These are phyloP conservation scores for Phytophthora litchii DNA, from an alignment of 352 stramenopile genomes.

Conservation along the genomic window DNA sequence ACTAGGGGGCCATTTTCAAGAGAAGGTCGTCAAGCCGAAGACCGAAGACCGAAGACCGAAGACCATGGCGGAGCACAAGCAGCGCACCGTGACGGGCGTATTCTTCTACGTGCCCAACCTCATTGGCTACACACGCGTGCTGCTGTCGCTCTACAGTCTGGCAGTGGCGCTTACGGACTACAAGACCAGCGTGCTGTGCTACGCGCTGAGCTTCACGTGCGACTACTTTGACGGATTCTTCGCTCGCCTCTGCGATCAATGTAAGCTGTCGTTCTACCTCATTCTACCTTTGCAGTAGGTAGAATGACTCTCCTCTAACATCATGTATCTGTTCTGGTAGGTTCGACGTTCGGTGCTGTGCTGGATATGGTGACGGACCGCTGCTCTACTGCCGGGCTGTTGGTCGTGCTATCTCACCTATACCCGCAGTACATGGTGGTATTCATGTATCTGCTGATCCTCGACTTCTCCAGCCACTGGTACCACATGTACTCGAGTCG, in stretches of 20 bases:
- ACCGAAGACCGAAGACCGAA: neutral
- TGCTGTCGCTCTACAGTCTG: constrained; percentile 88
- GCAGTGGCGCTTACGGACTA: constrained; percentile 77
- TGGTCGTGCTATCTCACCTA: constrained; percentile 94
- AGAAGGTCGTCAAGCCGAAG: too few species aligned
- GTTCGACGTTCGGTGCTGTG: constrained; percentile 94
- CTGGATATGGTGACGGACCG: constrained; percentile 99
- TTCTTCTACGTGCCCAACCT: constrained; percentile 97
- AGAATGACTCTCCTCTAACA: neutral
- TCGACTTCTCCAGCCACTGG: constrained; percentile 98
- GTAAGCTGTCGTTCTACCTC: constrained; percentile 35
- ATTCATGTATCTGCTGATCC: constrained; percentile 92
- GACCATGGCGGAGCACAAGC: constrained; percentile 31
- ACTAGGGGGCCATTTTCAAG: neutral
- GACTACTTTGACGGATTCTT: constrained; percentile 99
- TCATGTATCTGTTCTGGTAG: constrained; percentile 26
- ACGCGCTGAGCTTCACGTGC: constrained; percentile 96
- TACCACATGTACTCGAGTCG: constrained; percentile 97
- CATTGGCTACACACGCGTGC: constrained; percentile 94
- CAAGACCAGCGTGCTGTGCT: constrained; percentile 86
- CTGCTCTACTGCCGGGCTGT: constrained; percentile 95
- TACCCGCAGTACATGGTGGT: constrained; percentile 85
- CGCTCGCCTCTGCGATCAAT: constrained; percentile 96
- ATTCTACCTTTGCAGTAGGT: neutral
- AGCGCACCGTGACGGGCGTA: constrained; percentile 70